phyloP scores from a whole-genome alignment of 805 yeast genomes.

The Wickerhamiella dianesei region DNA sequence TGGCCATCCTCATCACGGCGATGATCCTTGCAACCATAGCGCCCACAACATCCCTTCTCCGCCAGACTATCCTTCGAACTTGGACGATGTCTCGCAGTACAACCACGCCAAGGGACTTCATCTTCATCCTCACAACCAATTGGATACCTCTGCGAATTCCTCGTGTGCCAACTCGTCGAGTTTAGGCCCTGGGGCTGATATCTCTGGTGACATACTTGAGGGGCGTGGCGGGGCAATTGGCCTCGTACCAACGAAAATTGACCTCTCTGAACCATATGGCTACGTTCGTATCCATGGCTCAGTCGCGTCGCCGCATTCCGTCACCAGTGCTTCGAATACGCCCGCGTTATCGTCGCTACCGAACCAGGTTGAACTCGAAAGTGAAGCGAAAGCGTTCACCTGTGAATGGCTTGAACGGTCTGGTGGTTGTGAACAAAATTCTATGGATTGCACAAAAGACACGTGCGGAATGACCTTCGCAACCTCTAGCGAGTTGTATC shows the following conservation, averaged over 20 bases:
- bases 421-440: neutral
- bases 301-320: neutral
- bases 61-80: neutral
- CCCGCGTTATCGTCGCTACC: neutral
- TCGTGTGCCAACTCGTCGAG: no score
- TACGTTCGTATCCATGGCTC: neutral
- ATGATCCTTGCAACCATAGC: neutral
- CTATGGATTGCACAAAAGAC: slow-evolving; percentile 30
- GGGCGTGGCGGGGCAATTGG: no score
- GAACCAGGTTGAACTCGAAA: neutral
- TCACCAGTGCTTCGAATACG: neutral
- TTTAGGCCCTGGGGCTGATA: no score
- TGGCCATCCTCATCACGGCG: slow-evolving; percentile 17
- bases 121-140: no score
- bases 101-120: no score
- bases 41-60: neutral
- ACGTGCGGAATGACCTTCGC: slow-evolving; percentile 40
- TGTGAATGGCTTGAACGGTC: slow-evolving; percentile 21
- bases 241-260: neutral
- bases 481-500: slow-evolving; percentile 48
- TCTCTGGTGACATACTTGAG: no score
- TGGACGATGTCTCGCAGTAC: no score
- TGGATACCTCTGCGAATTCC: no score
- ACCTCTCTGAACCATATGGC: neutral
- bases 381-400: neutral